Percentiles rank a stretch among this genome's conserved stretches.
Evolutionary conservation across 176 grass and related monocot species (phyloP).

Genomic region (Lolium rigidum): DNA sequence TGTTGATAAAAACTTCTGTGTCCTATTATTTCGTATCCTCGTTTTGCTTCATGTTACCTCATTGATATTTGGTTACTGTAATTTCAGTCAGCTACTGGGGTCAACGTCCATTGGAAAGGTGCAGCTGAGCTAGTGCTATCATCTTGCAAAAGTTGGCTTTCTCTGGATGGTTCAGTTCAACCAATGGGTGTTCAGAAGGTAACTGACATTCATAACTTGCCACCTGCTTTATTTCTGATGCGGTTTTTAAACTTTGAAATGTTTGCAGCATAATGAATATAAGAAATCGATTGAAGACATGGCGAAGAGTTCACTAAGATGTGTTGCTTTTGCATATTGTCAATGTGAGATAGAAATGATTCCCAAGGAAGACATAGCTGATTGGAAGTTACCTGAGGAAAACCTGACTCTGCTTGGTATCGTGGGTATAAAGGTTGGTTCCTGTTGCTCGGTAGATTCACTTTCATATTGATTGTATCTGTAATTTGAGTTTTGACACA

Average conservation of each 20-base stretch:
- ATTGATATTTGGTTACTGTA: slow-evolving; percentile 43
- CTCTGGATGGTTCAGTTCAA: slow-evolving; percentile 66
- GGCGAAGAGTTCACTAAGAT: slow-evolving; percentile 79
- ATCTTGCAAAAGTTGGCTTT: slow-evolving; percentile 85
- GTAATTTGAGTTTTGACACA: slow-evolving; percentile 20
- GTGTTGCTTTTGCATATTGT: slow-evolving; percentile 92
- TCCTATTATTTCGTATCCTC: slow-evolving; percentile 22
- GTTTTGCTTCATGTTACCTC: slow-evolving; percentile 38
- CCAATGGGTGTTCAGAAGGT: slow-evolving; percentile 72
- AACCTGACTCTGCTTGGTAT: slow-evolving; percentile 80
- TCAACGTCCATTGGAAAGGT: slow-evolving; percentile 97
- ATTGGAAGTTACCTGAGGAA: slow-evolving; percentile 91
- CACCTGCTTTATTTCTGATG: slow-evolving; percentile 19
- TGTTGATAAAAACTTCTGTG: slow-evolving; percentile 11
- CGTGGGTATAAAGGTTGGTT: slow-evolving; percentile 88
- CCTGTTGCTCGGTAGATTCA: slow-evolving; percentile 37
- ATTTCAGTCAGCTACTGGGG: slow-evolving; percentile 62
- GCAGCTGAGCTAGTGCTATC: slow-evolving; percentile 90
- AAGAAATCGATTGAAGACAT: slow-evolving; percentile 85
- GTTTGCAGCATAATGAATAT: slow-evolving; percentile 72
- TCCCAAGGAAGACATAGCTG: slow-evolving; percentile 67
- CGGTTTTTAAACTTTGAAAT: slow-evolving; percentile 30
- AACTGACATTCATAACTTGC: slow-evolving; percentile 21
- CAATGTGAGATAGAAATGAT: slow-evolving; percentile 52
- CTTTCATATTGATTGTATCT: slow-evolving; percentile 16